These are phyloP conservation scores for Backusella tuberculispora DNA, from an alignment of 192 early-diverging fungal genomes.

Conservation along the genomic window DNA sequence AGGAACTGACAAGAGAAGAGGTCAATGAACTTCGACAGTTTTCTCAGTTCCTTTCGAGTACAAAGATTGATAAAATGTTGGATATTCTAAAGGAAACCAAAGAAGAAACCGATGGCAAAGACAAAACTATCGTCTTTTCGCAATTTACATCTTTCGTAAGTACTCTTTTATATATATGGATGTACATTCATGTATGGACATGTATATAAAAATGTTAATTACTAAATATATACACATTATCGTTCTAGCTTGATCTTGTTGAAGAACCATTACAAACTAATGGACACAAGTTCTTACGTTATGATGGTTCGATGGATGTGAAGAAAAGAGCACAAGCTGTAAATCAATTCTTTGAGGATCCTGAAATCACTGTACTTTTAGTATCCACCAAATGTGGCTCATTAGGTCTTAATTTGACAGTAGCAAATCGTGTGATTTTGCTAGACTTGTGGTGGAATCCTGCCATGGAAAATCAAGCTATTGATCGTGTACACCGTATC, in stretches of 20 bases:
- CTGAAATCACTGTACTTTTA: conserved; percentile 52
- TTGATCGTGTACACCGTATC: conserved; percentile 78
- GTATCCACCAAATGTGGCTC: conserved; percentile 73
- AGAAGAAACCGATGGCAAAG: conserved; percentile 19
- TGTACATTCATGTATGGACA: no score
- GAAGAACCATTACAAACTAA: conserved; percentile 41
- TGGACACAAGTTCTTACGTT: conserved; percentile 41
- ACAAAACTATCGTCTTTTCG: conserved; percentile 63
- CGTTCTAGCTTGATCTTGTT: conserved; percentile 44
- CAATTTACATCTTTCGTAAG: conserved; percentile 51
- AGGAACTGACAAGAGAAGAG: neutral
- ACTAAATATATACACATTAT: neutral
- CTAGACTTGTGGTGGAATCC: conserved; percentile 48
- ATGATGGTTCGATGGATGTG: conserved; percentile 52
- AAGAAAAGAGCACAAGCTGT: conserved; percentile 46
- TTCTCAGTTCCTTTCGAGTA: conserved; percentile 25
- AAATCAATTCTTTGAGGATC: conserved; percentile 43
- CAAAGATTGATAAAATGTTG: conserved; percentile 52
- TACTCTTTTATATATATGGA: neutral
- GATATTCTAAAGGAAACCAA: conserved; percentile 39
- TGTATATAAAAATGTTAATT: no score
- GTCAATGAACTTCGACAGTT: neutral
- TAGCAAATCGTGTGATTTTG: conserved; percentile 33
- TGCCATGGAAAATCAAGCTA: conserved; percentile 56
- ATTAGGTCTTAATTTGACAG: conserved; percentile 67